phyloP scores from a whole-genome alignment of 139 green algal genomes.

The Tetraselmis striata region DNA sequence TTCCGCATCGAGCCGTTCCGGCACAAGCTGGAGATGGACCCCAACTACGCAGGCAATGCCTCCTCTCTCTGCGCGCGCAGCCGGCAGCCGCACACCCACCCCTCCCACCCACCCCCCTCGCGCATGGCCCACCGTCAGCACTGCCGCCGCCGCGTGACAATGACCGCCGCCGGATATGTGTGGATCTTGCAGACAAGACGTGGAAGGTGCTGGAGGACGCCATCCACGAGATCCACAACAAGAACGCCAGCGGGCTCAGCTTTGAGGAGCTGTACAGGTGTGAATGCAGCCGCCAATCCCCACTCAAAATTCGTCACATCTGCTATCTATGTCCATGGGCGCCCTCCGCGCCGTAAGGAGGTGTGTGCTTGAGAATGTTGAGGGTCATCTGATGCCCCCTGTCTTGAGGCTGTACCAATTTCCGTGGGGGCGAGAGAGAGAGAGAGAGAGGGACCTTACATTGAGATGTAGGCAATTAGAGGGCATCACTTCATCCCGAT shows the following conservation, averaged over 20 bases:
- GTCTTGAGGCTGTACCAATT: no score
- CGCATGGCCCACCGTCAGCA: neutral
- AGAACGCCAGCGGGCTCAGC: conserved; percentile 88
- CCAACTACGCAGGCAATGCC: conserved; percentile 69
- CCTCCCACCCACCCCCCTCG: neutral
- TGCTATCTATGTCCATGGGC: no score
- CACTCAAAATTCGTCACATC: no score
- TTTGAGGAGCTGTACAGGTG: conserved; percentile 98
- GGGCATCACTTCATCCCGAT: no score
- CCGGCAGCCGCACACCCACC: neutral
- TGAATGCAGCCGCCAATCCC: no score
- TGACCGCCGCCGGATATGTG: neutral
- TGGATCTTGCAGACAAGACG: conserved; percentile 75
- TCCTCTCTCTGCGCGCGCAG: neutral
- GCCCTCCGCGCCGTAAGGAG: no score
- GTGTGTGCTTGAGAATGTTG: no score
- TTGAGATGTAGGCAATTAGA: no score
- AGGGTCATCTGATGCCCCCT: no score
- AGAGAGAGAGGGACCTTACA: no score
- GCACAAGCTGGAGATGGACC: conserved; percentile 85
- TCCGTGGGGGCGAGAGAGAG: no score
- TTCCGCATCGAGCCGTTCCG: conserved; percentile 92
- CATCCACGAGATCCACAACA: conserved; percentile 94
- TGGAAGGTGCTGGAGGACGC: conserved; percentile 91
- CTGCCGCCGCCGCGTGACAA: neutral